Percentiles rank a stretch among this genome's conserved stretches.
Conservation (phyloP, 1,284 basidiomycete species). For the Heimioporus punctisporus region DNA sequence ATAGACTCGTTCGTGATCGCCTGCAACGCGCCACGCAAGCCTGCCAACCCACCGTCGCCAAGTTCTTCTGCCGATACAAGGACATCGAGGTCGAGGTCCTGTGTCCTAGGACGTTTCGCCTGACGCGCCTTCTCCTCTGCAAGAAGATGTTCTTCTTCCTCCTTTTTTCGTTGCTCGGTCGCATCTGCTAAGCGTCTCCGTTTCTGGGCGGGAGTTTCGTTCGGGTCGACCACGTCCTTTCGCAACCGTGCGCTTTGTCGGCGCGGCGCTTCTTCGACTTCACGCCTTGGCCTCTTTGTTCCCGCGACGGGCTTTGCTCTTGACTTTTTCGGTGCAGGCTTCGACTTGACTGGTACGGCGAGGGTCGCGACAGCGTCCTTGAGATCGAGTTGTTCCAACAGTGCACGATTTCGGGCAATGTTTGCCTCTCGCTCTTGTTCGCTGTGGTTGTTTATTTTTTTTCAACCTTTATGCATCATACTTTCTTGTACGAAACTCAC, state of each 20-base stretch:
- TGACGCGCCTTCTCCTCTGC: constrained; percentile 63
- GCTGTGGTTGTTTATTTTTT: constrained; percentile 39
- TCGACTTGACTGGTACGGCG: no score
- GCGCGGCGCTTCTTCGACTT: constrained; percentile 49
- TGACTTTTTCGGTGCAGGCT: constrained; percentile 6
- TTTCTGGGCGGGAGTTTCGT: constrained; percentile 66
- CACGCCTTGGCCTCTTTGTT: constrained; percentile 52
- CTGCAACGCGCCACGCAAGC: no score
- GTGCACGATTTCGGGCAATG: constrained; percentile 74
- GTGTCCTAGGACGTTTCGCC: constrained; percentile 66
- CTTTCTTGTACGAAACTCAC: constrained; percentile 33
- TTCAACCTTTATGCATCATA: not conserved
- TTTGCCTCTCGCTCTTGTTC: constrained; percentile 77
- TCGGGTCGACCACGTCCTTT: constrained; percentile 55
- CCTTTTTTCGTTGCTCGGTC: no score
- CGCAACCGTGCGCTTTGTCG: constrained; percentile 67
- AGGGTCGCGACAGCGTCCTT: no score
- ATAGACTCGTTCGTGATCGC: no score
- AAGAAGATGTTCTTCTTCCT: no score
- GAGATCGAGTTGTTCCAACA: constrained; percentile 71
- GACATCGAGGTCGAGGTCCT: constrained; percentile 52
- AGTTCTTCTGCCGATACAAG: no score
- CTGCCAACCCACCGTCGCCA: no score
- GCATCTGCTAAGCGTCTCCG: constrained; percentile 68
- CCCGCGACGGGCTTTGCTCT: constrained; percentile 69